A percentile compares a stretch with the other conserved stretches of the same genome.
Conservation (phyloP, 148 eudicot species). For the Silene latifolia region DNA sequence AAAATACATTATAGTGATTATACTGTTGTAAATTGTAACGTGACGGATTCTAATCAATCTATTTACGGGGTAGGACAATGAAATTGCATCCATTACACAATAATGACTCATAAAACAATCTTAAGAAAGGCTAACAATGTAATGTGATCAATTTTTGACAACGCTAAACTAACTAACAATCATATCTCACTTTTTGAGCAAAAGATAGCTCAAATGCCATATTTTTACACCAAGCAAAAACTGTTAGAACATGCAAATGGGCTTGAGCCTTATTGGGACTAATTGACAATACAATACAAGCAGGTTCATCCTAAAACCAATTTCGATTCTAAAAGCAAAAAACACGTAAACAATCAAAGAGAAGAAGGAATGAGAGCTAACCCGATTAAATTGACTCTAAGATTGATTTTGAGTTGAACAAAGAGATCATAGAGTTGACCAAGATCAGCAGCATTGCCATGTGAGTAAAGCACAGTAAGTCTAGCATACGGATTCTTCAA, state of each 20-base stretch:
- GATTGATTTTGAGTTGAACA: constrained; percentile 93
- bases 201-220: not conserved
- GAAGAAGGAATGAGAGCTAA: constrained; percentile 20
- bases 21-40: no score
- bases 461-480: constrained; percentile 83
- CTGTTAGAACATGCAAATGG: no score
- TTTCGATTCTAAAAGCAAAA: no score
- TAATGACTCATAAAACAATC: no score
- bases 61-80: no score
- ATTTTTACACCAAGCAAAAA: not conserved
- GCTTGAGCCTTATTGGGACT: no score
- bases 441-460: constrained; percentile 98
- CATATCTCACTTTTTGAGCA: not conserved
- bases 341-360: not conserved
- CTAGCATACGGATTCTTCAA: constrained; percentile 75
- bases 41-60: no score
- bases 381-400: constrained; percentile 93
- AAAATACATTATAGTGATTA: no score
- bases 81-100: no score
- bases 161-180: not conserved
- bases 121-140: not conserved
- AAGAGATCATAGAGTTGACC: constrained; percentile 93
- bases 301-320: no score
- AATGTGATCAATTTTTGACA: not conserved
- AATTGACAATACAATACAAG: no score